These are phyloP conservation scores for Xylaria flabelliformis DNA, from an alignment of 495 filamentous ascomycete species.

Conservation along the genomic window DNA sequence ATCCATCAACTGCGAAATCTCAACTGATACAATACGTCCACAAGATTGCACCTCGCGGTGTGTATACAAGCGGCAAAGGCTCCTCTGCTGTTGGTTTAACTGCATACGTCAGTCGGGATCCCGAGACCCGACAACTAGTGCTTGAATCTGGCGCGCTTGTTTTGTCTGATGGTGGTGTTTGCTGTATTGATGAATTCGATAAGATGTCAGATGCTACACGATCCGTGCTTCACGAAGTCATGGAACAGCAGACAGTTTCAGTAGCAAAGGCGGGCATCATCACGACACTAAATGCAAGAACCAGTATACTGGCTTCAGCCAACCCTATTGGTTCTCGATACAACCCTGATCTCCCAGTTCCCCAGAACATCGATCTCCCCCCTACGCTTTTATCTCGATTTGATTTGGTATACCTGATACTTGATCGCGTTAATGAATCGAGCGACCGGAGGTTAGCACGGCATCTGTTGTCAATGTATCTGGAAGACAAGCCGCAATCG, in stretches of 20 bases:
- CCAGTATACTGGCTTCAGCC: slow-evolving; percentile 91
- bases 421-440: slow-evolving; percentile 90
- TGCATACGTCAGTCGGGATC: slow-evolving; percentile 94
- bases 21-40: slow-evolving; percentile 94
- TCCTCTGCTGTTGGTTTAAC: slow-evolving; percentile 98
- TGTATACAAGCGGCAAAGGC: slow-evolving; percentile 97
- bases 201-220: slow-evolving; percentile 98
- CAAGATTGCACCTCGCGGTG: slow-evolving; percentile 95
- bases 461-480: slow-evolving; percentile 95
- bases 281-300: slow-evolving; percentile 94
- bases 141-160: slow-evolving; percentile 96
- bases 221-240: slow-evolving; percentile 97
- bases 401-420: slow-evolving; percentile 94
- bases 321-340: slow-evolving; percentile 98
- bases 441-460: slow-evolving; percentile 86
- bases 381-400: slow-evolving; percentile 95
- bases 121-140: slow-evolving; percentile 91
- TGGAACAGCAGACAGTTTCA: slow-evolving; percentile 99
- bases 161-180: slow-evolving; percentile 93
- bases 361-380: slow-evolving; percentile 96
- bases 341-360: slow-evolving; percentile 92
- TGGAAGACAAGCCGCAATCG: slow-evolving; percentile 90
- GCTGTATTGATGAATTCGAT: slow-evolving; percentile 99
- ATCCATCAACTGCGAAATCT: slow-evolving; percentile 95
- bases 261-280: slow-evolving; percentile 99